Percentiles rank a stretch among this genome's conserved stretches.
Evolutionary conservation across 345 rosid species (phyloP).

Genomic region (Eucalyptus cloeziana): DNA sequence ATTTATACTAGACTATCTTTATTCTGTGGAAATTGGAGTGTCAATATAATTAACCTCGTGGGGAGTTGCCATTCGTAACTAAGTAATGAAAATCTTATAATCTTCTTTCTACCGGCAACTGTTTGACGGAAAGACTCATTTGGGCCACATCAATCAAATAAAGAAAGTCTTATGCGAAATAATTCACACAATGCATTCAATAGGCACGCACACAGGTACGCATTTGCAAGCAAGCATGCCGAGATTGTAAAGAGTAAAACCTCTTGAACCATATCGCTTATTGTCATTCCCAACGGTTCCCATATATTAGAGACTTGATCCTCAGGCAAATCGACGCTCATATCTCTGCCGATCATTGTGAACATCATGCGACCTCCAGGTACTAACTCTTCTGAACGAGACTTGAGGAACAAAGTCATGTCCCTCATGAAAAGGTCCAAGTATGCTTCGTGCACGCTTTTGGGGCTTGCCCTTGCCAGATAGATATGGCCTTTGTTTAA

Average conservation of each 20-base stretch:
- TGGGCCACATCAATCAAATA: neutral
- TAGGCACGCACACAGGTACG: neutral
- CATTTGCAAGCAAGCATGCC: neutral
- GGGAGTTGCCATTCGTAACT: neutral
- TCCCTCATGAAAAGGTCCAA: neutral
- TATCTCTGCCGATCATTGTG: neutral
- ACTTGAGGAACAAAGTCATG: neutral
- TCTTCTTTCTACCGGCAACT: too few species aligned
- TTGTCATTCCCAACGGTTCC: neutral
- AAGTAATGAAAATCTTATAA: neutral
- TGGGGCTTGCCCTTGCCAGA: neutral
- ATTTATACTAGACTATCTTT: neutral
- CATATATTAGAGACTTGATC: neutral
- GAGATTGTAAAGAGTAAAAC: neutral
- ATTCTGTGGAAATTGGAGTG: neutral
- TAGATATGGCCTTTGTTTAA: neutral
- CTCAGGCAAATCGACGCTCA: neutral
- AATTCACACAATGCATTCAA: neutral
- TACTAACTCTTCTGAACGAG: neutral
- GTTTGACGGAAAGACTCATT: too few species aligned
- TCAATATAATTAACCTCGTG: neutral
- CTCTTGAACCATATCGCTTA: neutral
- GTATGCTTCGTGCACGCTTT: neutral
- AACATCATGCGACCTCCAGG: neutral
- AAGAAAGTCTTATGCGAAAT: neutral